Conservation (phyloP, 352 stramenopile species). For the Globisporangium okanoganense region DNA sequence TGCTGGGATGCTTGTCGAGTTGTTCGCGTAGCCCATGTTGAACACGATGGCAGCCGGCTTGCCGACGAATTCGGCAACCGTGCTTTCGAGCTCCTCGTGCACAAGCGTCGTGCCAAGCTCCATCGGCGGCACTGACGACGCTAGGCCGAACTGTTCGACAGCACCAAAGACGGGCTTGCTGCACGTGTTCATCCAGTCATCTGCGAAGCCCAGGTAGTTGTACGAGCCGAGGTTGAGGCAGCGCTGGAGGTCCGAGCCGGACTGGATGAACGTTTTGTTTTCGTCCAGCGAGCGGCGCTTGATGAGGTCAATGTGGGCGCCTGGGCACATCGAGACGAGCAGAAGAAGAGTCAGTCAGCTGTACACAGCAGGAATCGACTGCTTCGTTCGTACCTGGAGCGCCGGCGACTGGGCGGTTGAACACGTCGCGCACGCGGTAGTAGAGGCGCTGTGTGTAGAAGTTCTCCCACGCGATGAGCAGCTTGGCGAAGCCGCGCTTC, state of each 20-base stretch:
- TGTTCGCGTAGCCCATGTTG: constrained; percentile 81
- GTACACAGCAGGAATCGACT: no score
- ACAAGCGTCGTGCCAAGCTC: constrained; percentile 61
- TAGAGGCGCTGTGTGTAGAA: constrained; percentile 94
- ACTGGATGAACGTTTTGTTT: constrained; percentile 28
- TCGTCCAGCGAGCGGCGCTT: constrained; percentile 52
- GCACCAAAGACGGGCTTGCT: constrained; percentile 56
- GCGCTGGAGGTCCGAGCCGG: constrained; percentile 27
- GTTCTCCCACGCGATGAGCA: constrained; percentile 92
- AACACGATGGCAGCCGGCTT: constrained; percentile 90
- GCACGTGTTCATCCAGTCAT: constrained; percentile 93
- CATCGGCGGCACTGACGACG: constrained; percentile 25
- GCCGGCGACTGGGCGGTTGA: constrained; percentile 32
- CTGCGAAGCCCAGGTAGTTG: constrained; percentile 96
- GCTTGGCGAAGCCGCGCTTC: constrained; percentile 57
- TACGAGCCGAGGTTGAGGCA: constrained; percentile 95
- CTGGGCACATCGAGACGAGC: constrained; percentile 90
- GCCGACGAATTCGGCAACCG: constrained; percentile 88
- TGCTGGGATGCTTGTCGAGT: constrained; percentile 92
- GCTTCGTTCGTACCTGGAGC: constrained; percentile 20
- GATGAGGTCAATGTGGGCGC: constrained; percentile 86
- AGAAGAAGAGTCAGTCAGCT: constrained; percentile 8
- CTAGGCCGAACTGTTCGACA: constrained; percentile 65
- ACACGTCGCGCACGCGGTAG: constrained; percentile 83
- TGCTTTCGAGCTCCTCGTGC: constrained; percentile 86